Base-by-base conservation (phyloP, 2,329 filamentous ascomycete species). In the Venturia oleaginea region DNA sequence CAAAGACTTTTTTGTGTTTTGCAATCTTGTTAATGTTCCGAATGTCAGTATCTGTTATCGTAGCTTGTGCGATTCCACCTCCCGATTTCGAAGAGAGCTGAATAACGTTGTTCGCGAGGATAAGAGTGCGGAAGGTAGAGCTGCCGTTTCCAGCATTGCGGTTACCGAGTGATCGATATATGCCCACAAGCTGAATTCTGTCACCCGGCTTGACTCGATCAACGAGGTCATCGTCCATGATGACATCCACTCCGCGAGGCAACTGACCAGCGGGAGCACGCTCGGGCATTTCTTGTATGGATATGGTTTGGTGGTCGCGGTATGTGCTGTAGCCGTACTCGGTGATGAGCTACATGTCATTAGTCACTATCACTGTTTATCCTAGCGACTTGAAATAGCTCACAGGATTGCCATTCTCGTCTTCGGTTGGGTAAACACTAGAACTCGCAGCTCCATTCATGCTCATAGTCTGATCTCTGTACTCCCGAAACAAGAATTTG, bases 231-330 rank as follows among this genome's bases (percentile, higher is more conserved):
- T 99, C 94, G 74, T 99, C 94, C 68, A 99, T 80, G 69, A 99
- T 92, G 17, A 97, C 92, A 76, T 99, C 94, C 22, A 99, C 94
- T 64, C 93, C 92, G 63, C 94, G 88, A 66, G 94, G 94, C 68
- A 99, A 83, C 80, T 97, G 94, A 63, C 94, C 94, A 66, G 94
- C 93, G 63, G 94, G 94, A 2, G 94, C 94, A 70, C 93, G 84
- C 76, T 99, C 94, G 0, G 94, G 94, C 94, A 99, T 99, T 79
- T 99, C 94, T 77, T 99, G 94, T 69, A 99, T 97, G 0, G 93
- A 97, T 66, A 99, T 91, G 19, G 91, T 96, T 76, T 99, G 94
- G 74, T 99, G 94, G 74, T 99, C 94, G 72, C 93, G 85, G 77
- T 97, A 99, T 61, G 89, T 94, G 75, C 89, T 95, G 78, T 95